Percentiles rank a stretch among this genome's conserved stretches.
Conservation (phyloP, 2,329 filamentous ascomycete species). For the Curvularia spicifera region DNA sequence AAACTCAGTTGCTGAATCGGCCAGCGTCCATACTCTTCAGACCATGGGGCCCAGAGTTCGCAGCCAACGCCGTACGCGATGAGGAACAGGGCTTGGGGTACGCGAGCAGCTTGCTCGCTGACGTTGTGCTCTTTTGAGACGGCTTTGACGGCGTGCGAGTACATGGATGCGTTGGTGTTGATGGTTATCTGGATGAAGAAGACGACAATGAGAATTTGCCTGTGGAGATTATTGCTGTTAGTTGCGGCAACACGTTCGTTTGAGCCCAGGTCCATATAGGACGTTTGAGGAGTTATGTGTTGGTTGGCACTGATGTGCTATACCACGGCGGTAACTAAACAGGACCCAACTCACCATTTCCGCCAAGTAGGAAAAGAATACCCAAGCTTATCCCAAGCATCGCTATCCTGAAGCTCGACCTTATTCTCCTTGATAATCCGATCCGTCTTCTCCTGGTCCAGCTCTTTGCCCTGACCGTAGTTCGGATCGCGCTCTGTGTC, state of each 20-base stretch:
- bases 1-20: conserved; percentile 59
- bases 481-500: conserved; percentile 34
- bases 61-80: conserved; percentile 58
- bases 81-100: conserved; percentile 59
- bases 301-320: background rate
- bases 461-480: conserved; percentile 23
- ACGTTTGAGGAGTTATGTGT: background rate
- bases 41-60: conserved; percentile 63
- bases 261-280: background rate
- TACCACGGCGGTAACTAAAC: conserved; percentile 34
- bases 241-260: background rate
- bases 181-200: conserved; percentile 61
- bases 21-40: conserved; percentile 61
- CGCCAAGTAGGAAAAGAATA: conserved; percentile 55
- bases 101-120: conserved; percentile 55
- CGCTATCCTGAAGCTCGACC: conserved; percentile 47
- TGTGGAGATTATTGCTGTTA: background rate
- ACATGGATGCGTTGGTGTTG: conserved; percentile 63
- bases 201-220: conserved; percentile 58
- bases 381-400: conserved; percentile 53
- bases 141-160: conserved; percentile 55
- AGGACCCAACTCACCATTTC: conserved; percentile 46
- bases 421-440: conserved; percentile 38
- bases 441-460: conserved; percentile 27
- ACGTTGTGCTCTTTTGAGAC: conserved; percentile 56